Evolutionary conservation across 2,329 filamentous ascomycete species (phyloP), one percentile per base, ranked within the genome.

Genomic region (Sporothrix mexicana): DNA sequence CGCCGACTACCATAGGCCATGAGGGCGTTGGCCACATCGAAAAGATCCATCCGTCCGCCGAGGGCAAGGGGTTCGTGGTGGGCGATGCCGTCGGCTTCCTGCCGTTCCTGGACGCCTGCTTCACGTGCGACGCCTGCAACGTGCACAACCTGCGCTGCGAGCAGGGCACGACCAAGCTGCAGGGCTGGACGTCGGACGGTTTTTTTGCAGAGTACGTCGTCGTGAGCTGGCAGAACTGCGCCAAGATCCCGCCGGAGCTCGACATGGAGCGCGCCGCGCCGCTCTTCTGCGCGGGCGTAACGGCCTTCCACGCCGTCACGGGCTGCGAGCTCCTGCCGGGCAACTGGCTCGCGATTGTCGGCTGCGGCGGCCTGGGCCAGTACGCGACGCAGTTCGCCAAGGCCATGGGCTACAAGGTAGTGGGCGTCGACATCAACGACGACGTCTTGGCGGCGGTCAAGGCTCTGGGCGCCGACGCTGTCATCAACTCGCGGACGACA

Each of bases 271-370:
- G 76, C 8, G 77, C 78, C 0, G 78, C 78, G 20, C 78, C 78
- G 0, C 69, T 79, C 17, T 79, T 79, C 67, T 79, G 78, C 57
- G 78, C 78, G 9, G 78, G 78, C 10, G 76, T 78, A 1, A 79
- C 78, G 0, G 91, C 93, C 75, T 93, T 93, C 85, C 92, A 93
- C 82, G 91, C 90, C 25, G 79, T 94, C 73, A 93, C 93, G 82
- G 91, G 93, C 81, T 91, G 90, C 1, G 87, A 86, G 43, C 88
- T 77, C 1, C 10, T 67, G 12, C 49, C 71, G 0, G 76, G 71
- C 13, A 74, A 77, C 25, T 78, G 77, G 77, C 69, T 78, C 10
- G 78, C 77, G 3, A 74, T 78, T 47, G 70, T 79, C 10, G 78
- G 78, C 17, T 76, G 77, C 15, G 78, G 78, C 3, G 78, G 78